A percentile compares a stretch with the other conserved stretches of the same genome.
phyloP scores from a whole-genome alignment of 257 asterid genomes.

The Solanum okadae region DNA sequence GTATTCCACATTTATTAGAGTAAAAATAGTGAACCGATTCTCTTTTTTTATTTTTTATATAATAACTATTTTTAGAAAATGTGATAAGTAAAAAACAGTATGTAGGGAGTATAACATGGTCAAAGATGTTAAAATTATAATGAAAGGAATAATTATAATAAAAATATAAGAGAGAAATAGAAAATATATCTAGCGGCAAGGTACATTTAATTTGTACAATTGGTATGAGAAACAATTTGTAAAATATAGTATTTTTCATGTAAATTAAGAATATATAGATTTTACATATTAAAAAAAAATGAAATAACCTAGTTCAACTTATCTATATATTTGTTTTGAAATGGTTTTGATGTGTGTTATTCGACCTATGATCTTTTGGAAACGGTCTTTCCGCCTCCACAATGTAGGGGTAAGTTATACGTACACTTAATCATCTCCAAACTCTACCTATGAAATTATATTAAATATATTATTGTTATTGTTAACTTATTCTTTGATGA shows the following conservation, averaged over 20 bases:
- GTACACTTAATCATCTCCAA: background rate
- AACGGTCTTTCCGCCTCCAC: fast-evolving
- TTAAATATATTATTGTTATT: background rate
- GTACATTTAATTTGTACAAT: no score
- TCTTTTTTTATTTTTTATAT: background rate
- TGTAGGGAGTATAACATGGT: no score
- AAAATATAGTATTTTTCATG: background rate
- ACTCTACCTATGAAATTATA: background rate
- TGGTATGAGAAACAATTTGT: background rate
- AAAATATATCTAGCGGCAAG: no score
- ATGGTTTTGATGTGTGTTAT: no score
- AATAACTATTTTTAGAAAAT: background rate
- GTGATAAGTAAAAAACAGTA: no score
- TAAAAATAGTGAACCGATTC: background rate
- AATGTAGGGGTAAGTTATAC: no score
- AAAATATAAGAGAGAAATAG: no score
- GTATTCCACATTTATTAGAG: background rate
- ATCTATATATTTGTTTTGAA: no score
- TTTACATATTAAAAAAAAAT: background rate
- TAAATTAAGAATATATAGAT: background rate
- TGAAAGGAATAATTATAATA: background rate
- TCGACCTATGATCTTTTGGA: no score
- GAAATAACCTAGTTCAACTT: background rate
- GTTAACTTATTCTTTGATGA: no score
- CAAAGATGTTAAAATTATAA: background rate